phyloP scores from a whole-genome alignment of 495 filamentous ascomycete species.

The Lasiosphaeria ovina region DNA sequence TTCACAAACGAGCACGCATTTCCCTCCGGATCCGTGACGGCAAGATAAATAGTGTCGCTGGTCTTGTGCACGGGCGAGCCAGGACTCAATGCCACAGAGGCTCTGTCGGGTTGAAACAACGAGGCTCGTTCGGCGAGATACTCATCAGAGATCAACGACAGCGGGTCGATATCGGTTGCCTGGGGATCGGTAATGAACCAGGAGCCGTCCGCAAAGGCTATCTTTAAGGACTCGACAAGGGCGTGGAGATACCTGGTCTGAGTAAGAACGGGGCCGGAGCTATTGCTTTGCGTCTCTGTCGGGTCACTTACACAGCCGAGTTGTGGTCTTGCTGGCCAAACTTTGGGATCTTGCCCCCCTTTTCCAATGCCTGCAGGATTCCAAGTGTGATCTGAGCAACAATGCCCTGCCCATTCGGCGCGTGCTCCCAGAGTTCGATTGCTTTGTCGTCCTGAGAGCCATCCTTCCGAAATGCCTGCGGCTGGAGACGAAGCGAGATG shows the following conservation, averaged over 20 bases:
- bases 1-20: constrained; percentile 87
- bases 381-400: constrained; percentile 82
- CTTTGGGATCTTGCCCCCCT: constrained; percentile 56
- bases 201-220: constrained; percentile 75
- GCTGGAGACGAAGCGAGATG: constrained; percentile 47
- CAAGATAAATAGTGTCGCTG: constrained; percentile 79
- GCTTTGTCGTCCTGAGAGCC: not conserved
- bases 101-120: constrained; percentile 14
- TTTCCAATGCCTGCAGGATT: constrained; percentile 72
- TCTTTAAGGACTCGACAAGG: constrained; percentile 73
- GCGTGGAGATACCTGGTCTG: constrained; percentile 65
- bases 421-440: constrained; percentile 70
- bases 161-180: not conserved
- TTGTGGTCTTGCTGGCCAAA: constrained; percentile 20
- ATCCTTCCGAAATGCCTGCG: not conserved
- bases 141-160: constrained; percentile 9
- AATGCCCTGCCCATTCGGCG: constrained; percentile 83
- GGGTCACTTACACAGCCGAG: constrained; percentile 15
- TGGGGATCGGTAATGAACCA: constrained; percentile 73
- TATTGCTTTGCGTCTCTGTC: not conserved
- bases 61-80: constrained; percentile 36
- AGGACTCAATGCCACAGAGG: constrained; percentile 37
- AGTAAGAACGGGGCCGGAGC: too few species aligned
- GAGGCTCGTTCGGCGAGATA: constrained; percentile 18
- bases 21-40: constrained; percentile 66